Evolutionary conservation across 805 yeast species (phyloP), one percentile per base, ranked within the genome.

Genomic region (Priceomyces medius): DNA sequence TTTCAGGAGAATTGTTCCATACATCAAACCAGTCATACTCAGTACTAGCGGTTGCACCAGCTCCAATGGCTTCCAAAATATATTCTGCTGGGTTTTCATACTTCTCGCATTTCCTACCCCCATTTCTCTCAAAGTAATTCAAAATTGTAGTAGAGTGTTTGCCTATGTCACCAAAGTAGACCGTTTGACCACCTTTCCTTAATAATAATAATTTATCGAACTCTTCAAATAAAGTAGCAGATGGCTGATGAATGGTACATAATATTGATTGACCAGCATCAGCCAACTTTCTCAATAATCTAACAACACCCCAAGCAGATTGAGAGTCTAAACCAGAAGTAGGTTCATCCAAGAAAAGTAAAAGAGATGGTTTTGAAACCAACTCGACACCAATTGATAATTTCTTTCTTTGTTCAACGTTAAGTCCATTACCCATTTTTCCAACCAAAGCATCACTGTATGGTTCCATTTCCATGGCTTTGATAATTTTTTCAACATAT

Each of bases 161-260:
- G 42, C 73, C 49, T 27, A 55, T 48, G 14, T 46, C 49, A 20
- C 62, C 63, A 43, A 48, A 84, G 63, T 84, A 85, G 28, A 81
- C 85, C 7, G 89, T 82, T 54, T 76, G 63, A 58, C 90, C 91
- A 56, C 90, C 90, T 41, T 65, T 73, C 40, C 80, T 81, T 58
- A 85, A 68, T 53, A 85, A 80, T 48, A 85, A 64, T 51, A 86
- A 67, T 52, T 88, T 75, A 56, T 86, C 93, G 56, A 86, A 85
- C 51, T 81, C 85, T 57, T 83, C 76, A 64, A 85, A 69, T 54
- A 85, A 66, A 43, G 81, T 73, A 37, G 91, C 88, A 6, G 91
- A 84, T 51, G 93, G 91, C 62, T 85, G 91, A 63, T 84, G 90
- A 48, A 85, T 84, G 12, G 91, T 84, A 29, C 67, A 62, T 46